A percentile compares a stretch with the other conserved stretches of the same genome.
These are phyloP conservation scores for Saturnispora sekii DNA, from an alignment of 805 yeast genomes.

Conservation along the genomic window DNA sequence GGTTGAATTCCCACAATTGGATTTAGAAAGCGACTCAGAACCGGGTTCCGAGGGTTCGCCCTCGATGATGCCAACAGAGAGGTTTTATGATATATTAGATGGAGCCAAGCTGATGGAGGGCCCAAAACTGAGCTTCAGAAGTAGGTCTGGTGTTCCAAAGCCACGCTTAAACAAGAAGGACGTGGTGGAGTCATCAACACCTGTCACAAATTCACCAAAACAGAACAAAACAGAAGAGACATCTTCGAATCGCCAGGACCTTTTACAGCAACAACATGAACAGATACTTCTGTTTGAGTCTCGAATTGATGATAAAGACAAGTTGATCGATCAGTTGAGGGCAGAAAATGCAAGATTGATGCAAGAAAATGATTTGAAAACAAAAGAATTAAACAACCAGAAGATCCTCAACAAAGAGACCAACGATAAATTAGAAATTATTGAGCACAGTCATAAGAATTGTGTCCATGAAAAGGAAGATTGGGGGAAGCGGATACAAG, in stretches of 20 bases:
- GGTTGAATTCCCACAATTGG: constrained; percentile 9
- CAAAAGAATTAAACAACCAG: neutral
- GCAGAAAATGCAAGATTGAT: no score
- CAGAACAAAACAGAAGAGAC: neutral
- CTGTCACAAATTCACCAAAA: neutral
- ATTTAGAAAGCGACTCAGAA: constrained; percentile 4
- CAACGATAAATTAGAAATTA: neutral
- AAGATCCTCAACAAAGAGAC: neutral
- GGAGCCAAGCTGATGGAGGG: neutral
- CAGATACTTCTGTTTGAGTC: neutral
- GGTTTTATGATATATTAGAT: constrained; percentile 1
- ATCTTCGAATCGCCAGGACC: neutral
- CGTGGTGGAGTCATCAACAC: constrained; percentile 1
- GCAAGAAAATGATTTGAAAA: no score
- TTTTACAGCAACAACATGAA: neutral
- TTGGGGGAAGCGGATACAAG: neutral
- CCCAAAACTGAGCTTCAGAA: constrained; percentile 1
- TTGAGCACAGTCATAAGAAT: neutral
- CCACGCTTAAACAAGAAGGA: neutral
- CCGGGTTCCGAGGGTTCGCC: constrained; percentile 1
- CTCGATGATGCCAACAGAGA: constrained; percentile 1
- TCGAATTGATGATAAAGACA: neutral
- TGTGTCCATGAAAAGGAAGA: neutral
- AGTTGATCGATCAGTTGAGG: neutral
- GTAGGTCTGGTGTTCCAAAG: neutral